phyloP scores from a whole-genome alignment of 352 stramenopile species.

The Plasmopara halstedii region DNA sequence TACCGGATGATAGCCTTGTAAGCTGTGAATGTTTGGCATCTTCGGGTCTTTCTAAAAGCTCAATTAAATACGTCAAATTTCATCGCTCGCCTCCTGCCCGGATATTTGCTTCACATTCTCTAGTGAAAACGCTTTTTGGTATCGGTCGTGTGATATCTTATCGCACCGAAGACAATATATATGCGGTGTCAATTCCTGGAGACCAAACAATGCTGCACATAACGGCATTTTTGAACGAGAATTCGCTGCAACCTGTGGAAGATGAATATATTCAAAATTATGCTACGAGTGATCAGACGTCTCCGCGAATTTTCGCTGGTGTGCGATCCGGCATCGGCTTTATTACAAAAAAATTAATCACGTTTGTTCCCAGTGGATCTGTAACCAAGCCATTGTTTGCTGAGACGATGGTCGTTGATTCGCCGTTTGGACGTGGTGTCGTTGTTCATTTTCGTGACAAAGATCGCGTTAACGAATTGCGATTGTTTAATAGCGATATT shows the following conservation, averaged over 20 bases:
- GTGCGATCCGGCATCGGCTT: conserved; percentile 68
- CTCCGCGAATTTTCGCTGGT: conserved; percentile 63
- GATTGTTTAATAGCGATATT: conserved; percentile 38
- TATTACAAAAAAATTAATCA: conserved; percentile 74
- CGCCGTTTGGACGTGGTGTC: conserved; percentile 64
- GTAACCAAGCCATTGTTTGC: conserved; percentile 43
- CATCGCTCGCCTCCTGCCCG: conserved; percentile 29
- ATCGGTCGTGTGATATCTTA: conserved; percentile 57
- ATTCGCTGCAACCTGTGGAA: conserved; percentile 38
- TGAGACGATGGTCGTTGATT: conserved; percentile 51
- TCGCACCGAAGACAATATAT: conserved; percentile 61
- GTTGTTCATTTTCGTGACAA: conserved; percentile 55
- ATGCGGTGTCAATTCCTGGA: conserved; percentile 45
- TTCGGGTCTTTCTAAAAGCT: conserved; percentile 33
- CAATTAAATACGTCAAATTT: conserved; percentile 52
- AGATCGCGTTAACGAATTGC: conserved; percentile 65
- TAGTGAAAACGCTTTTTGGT: conserved; percentile 73
- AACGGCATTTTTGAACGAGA: conserved; percentile 37
- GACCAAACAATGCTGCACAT: conserved; percentile 33
- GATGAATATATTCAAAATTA: conserved; percentile 29
- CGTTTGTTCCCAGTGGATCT: conserved; percentile 49
- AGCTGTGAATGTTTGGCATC: conserved; percentile 30
- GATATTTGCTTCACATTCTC: conserved; percentile 40
- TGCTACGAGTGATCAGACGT: conserved; percentile 17
- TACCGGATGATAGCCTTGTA: conserved; percentile 48